Evolutionary conservation across 2,329 filamentous ascomycete species (phyloP), one percentile per base, ranked within the genome.

Genomic region (Colletotrichum karsti): DNA sequence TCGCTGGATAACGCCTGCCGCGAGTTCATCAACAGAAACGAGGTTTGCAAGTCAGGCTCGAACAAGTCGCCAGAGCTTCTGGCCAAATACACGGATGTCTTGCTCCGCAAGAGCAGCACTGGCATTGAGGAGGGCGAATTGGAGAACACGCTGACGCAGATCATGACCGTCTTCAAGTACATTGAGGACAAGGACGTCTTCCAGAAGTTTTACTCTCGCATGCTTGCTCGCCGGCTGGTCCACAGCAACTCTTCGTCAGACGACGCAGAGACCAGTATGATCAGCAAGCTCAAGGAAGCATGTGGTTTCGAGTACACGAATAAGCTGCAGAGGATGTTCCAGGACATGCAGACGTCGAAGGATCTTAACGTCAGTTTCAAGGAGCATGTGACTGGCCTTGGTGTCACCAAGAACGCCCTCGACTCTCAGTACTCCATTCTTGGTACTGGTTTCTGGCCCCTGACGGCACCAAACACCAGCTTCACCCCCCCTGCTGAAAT

Each of bases 161-260:
- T 99, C 75, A 99, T 99, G 96, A 98, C 95, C 2, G 94, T 99
- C 62, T 99, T 99, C 89, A 98, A 98, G 84, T 99, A 99, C 81
- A 98, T 99, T 71, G 96, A 99, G 78, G 97, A 99, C 82, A 99
- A 99, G 86, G 96, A 99, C 76, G 97, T 99, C 5, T 99, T 99
- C 87, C 96, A 98, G 80, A 99, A 98, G 80, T 99, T 98, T 82
- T 99, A 99, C 82, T 97, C 95, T 2, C 93, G 95, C 70, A 97
- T 97, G 91, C 84, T 99, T 74, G 96, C 96, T 55, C 94, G 97
- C 79, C 94, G 96, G 74, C 84, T 99, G 62, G 96, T 99, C 18
- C 94, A 98, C 79, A 94, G 93, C 78, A 98, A 92, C 78, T 98
- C 96, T 0, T 96, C 96, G 3, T 98, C 95, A 3, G 95, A 97